Evolutionary conservation across 169 alveolate genomes (phyloP).

Genomic region (Theileria orientalis): DNA sequence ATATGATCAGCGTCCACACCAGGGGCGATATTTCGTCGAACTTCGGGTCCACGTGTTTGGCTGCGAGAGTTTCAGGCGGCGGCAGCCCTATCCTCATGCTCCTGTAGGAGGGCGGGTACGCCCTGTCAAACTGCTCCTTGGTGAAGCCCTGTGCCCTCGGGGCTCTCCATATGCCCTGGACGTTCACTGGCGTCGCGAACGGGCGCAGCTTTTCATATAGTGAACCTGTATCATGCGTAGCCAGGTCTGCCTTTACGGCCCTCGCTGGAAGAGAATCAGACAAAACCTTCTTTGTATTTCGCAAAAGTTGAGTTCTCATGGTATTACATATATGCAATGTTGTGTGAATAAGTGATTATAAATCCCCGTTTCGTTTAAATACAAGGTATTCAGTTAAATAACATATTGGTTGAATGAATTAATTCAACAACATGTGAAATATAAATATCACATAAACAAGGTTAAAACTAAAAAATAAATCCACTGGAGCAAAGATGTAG

Average conservation of each 20-base stretch:
- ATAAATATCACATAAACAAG: no score
- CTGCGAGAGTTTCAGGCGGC: constrained; percentile 50
- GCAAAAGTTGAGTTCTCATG: not conserved
- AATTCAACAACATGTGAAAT: no score
- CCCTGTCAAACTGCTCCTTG: constrained; percentile 69
- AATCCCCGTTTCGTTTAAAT: no score
- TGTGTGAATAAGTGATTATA: no score
- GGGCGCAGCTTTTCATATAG: constrained; percentile 56
- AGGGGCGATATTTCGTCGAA: constrained; percentile 64
- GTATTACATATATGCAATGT: no score
- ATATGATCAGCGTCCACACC: constrained; percentile 56
- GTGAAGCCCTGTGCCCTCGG: constrained; percentile 58
- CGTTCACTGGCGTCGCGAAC: constrained; percentile 62
- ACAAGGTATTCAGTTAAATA: no score
- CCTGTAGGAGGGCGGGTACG: constrained; percentile 66
- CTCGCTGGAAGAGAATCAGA: not conserved
- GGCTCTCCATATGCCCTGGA: constrained; percentile 78
- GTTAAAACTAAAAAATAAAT: no score
- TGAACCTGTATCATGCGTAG: constrained; percentile 3
- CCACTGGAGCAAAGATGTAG: no score
- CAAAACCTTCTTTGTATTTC: not conserved
- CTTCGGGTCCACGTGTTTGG: constrained; percentile 57
- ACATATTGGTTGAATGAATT: no score
- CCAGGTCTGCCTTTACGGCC: not conserved
- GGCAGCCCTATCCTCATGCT: constrained; percentile 78